Evolutionary conservation across 371 early-diverging fungal species (phyloP).

Genomic region (Coemansia sp.): DNA sequence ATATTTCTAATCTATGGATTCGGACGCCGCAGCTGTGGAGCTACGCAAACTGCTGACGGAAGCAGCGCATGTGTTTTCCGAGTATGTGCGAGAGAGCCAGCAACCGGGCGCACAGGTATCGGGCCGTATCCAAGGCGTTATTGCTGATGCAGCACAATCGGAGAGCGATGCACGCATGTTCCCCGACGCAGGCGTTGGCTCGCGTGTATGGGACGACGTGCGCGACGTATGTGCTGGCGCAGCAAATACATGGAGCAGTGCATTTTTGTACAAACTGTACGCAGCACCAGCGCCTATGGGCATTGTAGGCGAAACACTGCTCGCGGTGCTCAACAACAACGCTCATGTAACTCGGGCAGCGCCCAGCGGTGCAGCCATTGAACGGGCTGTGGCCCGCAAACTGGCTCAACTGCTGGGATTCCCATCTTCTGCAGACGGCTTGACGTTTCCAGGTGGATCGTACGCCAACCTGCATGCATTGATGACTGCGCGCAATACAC

Average conservation of each 20-base stretch:
- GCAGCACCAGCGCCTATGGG: slow-evolving; percentile 79
- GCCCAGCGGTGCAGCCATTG: slow-evolving; percentile 75
- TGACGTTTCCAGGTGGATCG: slow-evolving; percentile 80
- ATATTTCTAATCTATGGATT: not conserved
- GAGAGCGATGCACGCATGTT: not conserved
- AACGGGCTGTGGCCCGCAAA: slow-evolving; percentile 59
- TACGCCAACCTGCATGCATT: slow-evolving; percentile 75
- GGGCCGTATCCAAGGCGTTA: not conserved
- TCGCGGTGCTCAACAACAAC: slow-evolving; percentile 76
- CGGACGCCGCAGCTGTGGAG: slow-evolving; percentile 4
- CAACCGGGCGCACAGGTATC: not conserved
- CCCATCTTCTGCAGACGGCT: slow-evolving; percentile 61
- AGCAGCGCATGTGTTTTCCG: slow-evolving; percentile 10
- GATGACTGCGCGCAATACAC: slow-evolving; percentile 70
- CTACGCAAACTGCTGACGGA: slow-evolving; percentile 7
- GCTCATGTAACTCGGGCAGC: slow-evolving; percentile 78
- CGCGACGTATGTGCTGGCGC: slow-evolving; percentile 13
- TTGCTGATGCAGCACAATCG: not conserved
- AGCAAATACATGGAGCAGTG: slow-evolving; percentile 61
- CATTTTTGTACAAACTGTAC: slow-evolving; percentile 85
- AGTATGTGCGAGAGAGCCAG: slow-evolving; percentile 5
- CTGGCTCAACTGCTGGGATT: slow-evolving; percentile 57
- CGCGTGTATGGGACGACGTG: slow-evolving; percentile 33
- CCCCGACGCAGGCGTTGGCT: slow-evolving; percentile 12
- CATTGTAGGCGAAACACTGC: slow-evolving; percentile 72